Conservation (phyloP, 2,329 filamentous ascomycete genomes). For the Penicillium capsulatum region DNA sequence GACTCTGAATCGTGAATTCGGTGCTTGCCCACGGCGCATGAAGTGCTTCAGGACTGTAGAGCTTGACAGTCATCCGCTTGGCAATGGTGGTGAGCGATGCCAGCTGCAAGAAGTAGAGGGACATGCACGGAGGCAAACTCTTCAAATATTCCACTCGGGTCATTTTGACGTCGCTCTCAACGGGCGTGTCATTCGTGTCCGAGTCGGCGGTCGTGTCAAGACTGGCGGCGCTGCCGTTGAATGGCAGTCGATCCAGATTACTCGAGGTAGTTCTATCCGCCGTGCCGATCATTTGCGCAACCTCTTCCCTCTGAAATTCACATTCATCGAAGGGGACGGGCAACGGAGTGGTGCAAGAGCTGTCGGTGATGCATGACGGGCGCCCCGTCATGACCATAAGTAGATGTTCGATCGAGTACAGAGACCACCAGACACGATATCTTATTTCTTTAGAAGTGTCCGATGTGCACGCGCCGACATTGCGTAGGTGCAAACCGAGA, state of each 20-base stretch:
- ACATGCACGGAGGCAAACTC: slow-evolving; percentile 34
- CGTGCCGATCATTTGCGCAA: slow-evolving; percentile 24
- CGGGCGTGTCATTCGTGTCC: slow-evolving; percentile 16
- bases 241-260: slow-evolving; percentile 20
- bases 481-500: slow-evolving; percentile 43
- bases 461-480: slow-evolving; percentile 34
- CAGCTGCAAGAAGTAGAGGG: slow-evolving; percentile 41
- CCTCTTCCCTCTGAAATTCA: slow-evolving; percentile 35
- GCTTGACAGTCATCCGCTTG: slow-evolving; percentile 36
- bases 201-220: slow-evolving; percentile 19
- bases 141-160: slow-evolving; percentile 35
- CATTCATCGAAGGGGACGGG: slow-evolving; percentile 41
- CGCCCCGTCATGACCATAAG: slow-evolving; percentile 45
- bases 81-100: slow-evolving; percentile 36
- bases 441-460: slow-evolving; percentile 43
- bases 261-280: slow-evolving; percentile 19
- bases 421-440: slow-evolving; percentile 45
- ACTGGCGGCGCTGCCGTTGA: slow-evolving; percentile 21
- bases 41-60: slow-evolving; percentile 39
- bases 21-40: slow-evolving; percentile 37
- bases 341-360: slow-evolving; percentile 41
- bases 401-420: slow-evolving; percentile 42
- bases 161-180: slow-evolving; percentile 16
- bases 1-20: slow-evolving; percentile 36
- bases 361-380: slow-evolving; percentile 41